Evolutionary conservation across 2,329 filamentous ascomycete genomes (phyloP), one percentile per base, ranked within the genome.

Genomic region (Pseudocercospora musae): DNA sequence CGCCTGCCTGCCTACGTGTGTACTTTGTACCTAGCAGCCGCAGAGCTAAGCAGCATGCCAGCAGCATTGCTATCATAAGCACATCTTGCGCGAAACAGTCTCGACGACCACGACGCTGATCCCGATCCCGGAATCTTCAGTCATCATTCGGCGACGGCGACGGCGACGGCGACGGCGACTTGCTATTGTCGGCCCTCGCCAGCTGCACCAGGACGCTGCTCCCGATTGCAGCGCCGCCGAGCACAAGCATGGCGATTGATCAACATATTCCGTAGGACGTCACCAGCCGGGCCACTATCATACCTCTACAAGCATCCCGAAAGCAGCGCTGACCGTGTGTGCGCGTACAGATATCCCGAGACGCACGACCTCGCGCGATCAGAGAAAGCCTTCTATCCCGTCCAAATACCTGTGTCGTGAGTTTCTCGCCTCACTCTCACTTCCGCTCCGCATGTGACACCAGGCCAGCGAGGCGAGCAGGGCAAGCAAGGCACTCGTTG

Each of bases 351-450:
- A 66, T 79, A 77, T 74, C 78, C 76, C 66, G 79, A 82, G 58
- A 78, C 78, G 59, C 74, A 80, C 63, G 69, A 77, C 63, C 77
- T 82, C 68, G 79, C 80, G 60, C 71, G 77, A 63, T 73, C 78
- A 55, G 72, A 76, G 53, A 73, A 79, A 69, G 73, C 74, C 44
- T 81, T 80, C 77, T 82, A 80, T 68, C 77, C 78, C 18, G 73
- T 79, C 63, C 76, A 76, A 67, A 82, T 82, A 59, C 80, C 79
- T 42, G 78, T 82, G 46, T 78, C 78, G 78, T 81, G 72, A 72
- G 78, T 69, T n/a, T 11, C 48, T n/a, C 77, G 80, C 18, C n/a
- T n/a, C n/a, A n/a, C n/a, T n/a, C 7, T 33, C 29, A 64, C 74
- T 73, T 62, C 78, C 80, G 56, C 42, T 62, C 29, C 23, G n/a